Base-by-base conservation (phyloP, 2,329 filamentous ascomycete species). In the Trichoderma arundinaceum region DNA sequence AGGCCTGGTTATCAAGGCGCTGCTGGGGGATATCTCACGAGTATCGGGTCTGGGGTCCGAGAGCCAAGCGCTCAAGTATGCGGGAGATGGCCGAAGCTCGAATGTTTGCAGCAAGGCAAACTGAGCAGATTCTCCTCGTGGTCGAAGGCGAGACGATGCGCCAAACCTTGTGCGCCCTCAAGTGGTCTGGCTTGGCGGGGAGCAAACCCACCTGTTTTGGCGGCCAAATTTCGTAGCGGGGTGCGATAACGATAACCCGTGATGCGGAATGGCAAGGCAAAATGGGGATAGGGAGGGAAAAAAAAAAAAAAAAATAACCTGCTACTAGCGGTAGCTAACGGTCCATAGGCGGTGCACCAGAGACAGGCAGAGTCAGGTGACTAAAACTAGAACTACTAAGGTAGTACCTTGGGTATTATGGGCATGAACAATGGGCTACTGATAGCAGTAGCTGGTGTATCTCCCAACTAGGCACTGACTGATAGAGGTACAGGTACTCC, bases 181-280 rank as follows among this genome's bases (percentile, higher is more conserved):
- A 46, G 58, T 38, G 65, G 61, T 59, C 38, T 67, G 66, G 61
- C 48, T 58, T 68, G 67, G 67, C 65, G 67, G 65, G 68, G 64
- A 69, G 60, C 56, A 52, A 52, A 51, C 52, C 64, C 57, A 49
- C 54, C 54, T 63, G 12, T 66, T 57, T 58, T 38, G 53, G 57
- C 54, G 43, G 60, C 66, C 67, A 67, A 68, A 68, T 61, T 68
- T 67, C 69, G 65, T 73, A 68, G 74, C 74, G 76, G 75, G 72
- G 70, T 74, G 76, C 75, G 75, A 78, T 77, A 78, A 77, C 73
- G 76, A 77, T 78, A 77, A 78, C 74, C 74, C 75, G 74, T 69
- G 54, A 52, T 15, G 22, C 35, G 48, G 49, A 62, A 4, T 38
- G 32, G 57, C 43, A 28, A 59, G 32, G 51, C 43, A 35, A 53